Evolutionary conservation across 192 early-diverging fungal species (phyloP), one percentile per base, ranked within the genome.

Genomic region (Mycoemilia scoparia): DNA sequence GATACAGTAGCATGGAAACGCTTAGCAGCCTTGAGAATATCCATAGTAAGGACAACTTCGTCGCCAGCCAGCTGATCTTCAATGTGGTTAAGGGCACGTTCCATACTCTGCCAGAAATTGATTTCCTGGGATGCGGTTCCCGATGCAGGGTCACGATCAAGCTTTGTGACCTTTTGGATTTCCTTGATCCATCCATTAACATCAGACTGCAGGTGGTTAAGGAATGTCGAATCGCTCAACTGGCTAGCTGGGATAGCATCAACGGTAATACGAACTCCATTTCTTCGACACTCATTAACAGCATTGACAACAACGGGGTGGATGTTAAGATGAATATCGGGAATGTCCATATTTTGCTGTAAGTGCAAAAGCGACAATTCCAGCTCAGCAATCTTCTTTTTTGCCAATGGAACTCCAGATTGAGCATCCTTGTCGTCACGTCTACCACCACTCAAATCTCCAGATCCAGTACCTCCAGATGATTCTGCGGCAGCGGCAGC

Each of bases 131-230:
- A 80, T 15, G 93, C 88, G 4, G 84, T 82, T 7, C 89, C 90
- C 13, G 79, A 81, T 1, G 74, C 57, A 9, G 90, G 87, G 39
- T 99, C 96, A 33, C 96, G 76, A 27, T 73, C 67, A 32, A 98
- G 72, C 46, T 87, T 84, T 25, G 92, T 95, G 11, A 99, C 92
- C 46, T 95, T 96, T 46, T 97, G 90, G 50, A 99, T 97, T 54
- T 97, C 96, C 48, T 89, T 90, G 56, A 96, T 87, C 96, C 96
- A 99, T 4, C 76, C 78, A 43, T 97, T 96, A 22, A 99, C 93
- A 42, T 91, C 87, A 34, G 67, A 63, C 54, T 96, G 93, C 27
- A 99, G 67, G 46, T 79, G 77, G 62, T 99, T 97, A 15, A 97
- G 60, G 33, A 97, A 85, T 3, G 67, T 53, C 1, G 87, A 83